These are phyloP conservation scores for Syzygium grande DNA, from an alignment of 345 rosid species.

Conservation along the genomic window DNA sequence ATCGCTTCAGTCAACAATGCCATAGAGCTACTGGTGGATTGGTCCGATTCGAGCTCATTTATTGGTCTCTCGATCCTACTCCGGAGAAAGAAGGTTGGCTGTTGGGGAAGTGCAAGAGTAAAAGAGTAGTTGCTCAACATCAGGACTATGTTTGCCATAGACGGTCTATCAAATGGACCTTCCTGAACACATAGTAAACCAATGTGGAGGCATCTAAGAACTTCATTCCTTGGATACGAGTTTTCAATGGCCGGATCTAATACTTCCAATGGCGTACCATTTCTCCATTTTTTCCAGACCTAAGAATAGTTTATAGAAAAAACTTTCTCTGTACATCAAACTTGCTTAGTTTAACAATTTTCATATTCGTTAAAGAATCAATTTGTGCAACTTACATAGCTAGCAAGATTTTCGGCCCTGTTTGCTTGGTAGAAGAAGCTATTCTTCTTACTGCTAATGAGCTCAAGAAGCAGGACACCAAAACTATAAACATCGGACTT, in stretches of 20 bases:
- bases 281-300: too few relatives aligned
- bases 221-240: too few relatives aligned
- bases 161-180: background rate
- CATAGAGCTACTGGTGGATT: background rate
- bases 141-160: background rate
- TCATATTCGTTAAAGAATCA: background rate
- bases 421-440: background rate
- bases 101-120: background rate
- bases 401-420: too few relatives aligned
- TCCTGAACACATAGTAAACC: slow-evolving; percentile 8
- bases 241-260: too few relatives aligned
- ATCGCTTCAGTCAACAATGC: background rate
- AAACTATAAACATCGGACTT: slow-evolving; percentile 32
- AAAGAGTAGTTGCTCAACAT: background rate
- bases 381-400: too few relatives aligned
- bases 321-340: too few relatives aligned
- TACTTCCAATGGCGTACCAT: too few relatives aligned
- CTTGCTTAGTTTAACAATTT: background rate
- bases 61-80: background rate
- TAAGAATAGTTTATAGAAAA: too few relatives aligned
- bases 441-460: slow-evolving; percentile 27
- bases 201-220: slow-evolving; percentile 19
- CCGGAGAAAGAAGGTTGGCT: background rate
- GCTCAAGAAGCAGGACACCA: slow-evolving; percentile 16
- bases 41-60: too few relatives aligned